These are phyloP conservation scores for Agaricus sinodeliciosus DNA, from an alignment of 768 basidiomycete genomes.

Conservation along the genomic window DNA sequence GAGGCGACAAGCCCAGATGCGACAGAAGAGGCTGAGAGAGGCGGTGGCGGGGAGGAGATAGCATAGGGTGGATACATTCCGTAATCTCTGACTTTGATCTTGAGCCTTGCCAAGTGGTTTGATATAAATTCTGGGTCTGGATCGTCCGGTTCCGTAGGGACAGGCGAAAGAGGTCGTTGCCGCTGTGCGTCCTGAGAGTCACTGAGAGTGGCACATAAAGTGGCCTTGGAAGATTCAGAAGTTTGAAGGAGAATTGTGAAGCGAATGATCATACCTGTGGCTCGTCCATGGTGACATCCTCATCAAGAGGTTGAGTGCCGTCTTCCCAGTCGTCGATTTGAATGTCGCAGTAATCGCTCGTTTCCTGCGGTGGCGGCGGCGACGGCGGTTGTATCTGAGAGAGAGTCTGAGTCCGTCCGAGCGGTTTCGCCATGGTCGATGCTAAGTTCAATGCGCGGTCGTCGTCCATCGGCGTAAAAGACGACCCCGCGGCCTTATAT, in stretches of 20 bases:
- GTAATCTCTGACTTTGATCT: constrained; percentile 37
- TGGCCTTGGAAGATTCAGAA: not conserved
- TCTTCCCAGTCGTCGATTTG: constrained; percentile 3
- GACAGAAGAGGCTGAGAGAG: constrained; percentile 28
- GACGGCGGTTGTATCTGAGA: not conserved
- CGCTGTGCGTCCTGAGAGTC: not conserved
- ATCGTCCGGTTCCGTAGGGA: constrained; percentile 31
- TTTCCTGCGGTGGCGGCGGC: not conserved
- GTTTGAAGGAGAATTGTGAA: not conserved
- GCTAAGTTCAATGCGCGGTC: not conserved
- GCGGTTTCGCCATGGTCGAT: not conserved
- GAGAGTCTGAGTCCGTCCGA: not conserved
- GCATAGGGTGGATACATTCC: constrained; percentile 19
- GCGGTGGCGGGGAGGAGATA: constrained; percentile 1
- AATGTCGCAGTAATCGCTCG: not conserved
- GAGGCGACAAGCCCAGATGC: too few species aligned
- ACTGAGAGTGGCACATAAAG: not conserved
- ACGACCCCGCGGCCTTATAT: not conserved
- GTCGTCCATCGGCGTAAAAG: not conserved
- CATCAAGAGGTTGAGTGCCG: not conserved
- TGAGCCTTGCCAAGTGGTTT: constrained; percentile 17
- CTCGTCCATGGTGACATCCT: not conserved
- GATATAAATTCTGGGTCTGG: constrained; percentile 29
- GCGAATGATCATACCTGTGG: not conserved
- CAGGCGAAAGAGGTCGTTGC: constrained; percentile 18